phyloP scores from a whole-genome alignment of 2,329 filamentous ascomycete genomes.

The Emmonsia crescens region DNA sequence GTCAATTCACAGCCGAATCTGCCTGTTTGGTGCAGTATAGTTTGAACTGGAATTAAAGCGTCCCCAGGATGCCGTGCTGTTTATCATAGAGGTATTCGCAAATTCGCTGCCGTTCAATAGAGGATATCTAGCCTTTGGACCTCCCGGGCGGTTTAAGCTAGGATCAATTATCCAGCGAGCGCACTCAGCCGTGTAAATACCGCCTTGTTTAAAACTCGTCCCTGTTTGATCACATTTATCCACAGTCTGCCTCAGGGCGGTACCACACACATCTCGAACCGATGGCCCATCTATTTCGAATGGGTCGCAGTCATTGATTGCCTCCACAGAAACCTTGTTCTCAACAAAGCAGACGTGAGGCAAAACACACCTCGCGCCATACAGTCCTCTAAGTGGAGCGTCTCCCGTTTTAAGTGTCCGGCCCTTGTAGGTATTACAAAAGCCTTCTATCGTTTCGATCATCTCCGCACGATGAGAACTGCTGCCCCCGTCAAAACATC shows the following conservation, averaged over 20 bases:
- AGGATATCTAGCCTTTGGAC: neutral
- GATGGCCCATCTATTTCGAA: neutral
- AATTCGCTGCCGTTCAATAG: neutral
- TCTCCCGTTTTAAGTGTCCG: neutral
- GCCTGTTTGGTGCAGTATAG: neutral
- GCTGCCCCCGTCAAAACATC: neutral
- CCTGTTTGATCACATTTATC: conserved; percentile 2
- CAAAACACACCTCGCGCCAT: neutral
- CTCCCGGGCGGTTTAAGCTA: neutral
- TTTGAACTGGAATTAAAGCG: neutral
- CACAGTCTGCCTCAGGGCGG: neutral
- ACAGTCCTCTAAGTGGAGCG: neutral
- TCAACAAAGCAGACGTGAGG: neutral
- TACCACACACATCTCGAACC: neutral
- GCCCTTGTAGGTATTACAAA: neutral
- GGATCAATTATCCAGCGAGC: neutral
- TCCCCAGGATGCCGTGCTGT: neutral
- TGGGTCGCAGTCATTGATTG: neutral
- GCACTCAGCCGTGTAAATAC: neutral
- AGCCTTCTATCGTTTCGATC: neutral
- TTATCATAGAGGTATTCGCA: neutral
- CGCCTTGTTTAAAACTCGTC: neutral
- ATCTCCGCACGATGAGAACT: neutral
- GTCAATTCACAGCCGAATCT: neutral
- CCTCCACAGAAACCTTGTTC: neutral